Base-by-base conservation (phyloP, 2,329 filamentous ascomycete genomes). In the Cladosporium austrohemisphaericum region DNA sequence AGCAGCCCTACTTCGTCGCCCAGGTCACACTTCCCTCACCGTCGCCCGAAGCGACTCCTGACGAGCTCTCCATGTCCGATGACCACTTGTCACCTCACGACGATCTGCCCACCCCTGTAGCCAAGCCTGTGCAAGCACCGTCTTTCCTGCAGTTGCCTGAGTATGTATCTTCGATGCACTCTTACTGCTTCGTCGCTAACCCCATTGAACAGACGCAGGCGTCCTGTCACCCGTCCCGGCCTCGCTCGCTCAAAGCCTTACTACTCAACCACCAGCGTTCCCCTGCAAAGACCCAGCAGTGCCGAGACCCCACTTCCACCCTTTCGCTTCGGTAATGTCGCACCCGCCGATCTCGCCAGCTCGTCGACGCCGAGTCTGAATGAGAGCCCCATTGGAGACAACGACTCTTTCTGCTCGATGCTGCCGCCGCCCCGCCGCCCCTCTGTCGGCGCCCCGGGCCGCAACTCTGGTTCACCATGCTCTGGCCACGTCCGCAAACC, bases 381-480 rank as follows among this genome's bases (percentile, higher is more conserved):
- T 58, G 88, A 94, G 65, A 93, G 89, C 10, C 87, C 91, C 2
- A 83, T 85, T 11, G 46, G 56, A 29, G 52, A 55, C 41, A 49
- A 51, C 28, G 43, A 49, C 20, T 53, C 45, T 18, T 51, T 74
- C 68, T 52, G 57, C 52, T 71, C 80, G 37, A 75, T 81, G 57
- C 75, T 77, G n/a, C 74, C 79, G 16, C 76, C 83, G 16, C 69
- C 81, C 38, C 84, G 85, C 60, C 76, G 81, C 52, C 77, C 86
- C 32, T 85, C 90, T 55, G 72, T 78, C 38, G 77, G 79, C 60
- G 72, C 82, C 57, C 70, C 73, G 49, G 75, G 77, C 51, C 76
- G 81, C 54, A 81, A 80, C 53, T 87, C 81, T 68, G 89, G 85
- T 31, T 95, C 90, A 11, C 90, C 91, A 26, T 78, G 86, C 54